Percentiles rank a stretch among this genome's conserved stretches.
phyloP scores from a whole-genome alignment of 2,329 filamentous ascomycete genomes.

The Xylaria digitata region DNA sequence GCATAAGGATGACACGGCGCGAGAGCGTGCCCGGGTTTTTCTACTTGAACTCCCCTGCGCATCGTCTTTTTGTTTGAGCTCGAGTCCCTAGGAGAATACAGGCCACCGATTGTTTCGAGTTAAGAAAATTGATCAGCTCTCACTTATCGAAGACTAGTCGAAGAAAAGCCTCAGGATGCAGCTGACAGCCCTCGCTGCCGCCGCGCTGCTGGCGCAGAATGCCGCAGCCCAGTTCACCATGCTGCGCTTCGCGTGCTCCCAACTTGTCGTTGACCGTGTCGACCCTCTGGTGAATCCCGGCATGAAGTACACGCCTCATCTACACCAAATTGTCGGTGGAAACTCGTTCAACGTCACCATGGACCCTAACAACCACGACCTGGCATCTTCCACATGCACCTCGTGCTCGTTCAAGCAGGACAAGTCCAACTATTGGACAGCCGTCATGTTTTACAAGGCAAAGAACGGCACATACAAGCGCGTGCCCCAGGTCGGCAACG shows the following conservation, averaged over 20 bases:
- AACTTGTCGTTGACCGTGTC: conserved; percentile 60
- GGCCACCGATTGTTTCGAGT: conserved; percentile 10
- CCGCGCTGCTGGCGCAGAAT: conserved; percentile 49
- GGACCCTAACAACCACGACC: conserved; percentile 53
- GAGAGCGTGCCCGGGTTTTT: conserved; percentile 41
- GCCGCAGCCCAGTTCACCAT: conserved; percentile 54
- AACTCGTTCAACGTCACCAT: conserved; percentile 60
- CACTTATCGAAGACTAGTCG: conserved; percentile 10
- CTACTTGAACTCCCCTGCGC: conserved; percentile 39
- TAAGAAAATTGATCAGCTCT: conserved; percentile 11
- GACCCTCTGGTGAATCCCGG: conserved; percentile 61
- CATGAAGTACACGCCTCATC: conserved; percentile 57
- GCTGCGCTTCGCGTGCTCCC: conserved; percentile 61
- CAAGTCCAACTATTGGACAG: conserved; percentile 61
- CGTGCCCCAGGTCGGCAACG: conserved; percentile 58
- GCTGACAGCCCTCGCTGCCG: conserved; percentile 50
- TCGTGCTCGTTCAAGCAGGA: conserved; percentile 59
- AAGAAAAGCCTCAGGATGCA: conserved; percentile 47
- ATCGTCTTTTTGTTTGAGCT: conserved; percentile 33
- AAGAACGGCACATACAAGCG: conserved; percentile 58
- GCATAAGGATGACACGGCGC: conserved; percentile 44
- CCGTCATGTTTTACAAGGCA: conserved; percentile 59
- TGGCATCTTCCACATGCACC: conserved; percentile 55
- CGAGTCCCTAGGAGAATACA: conserved; percentile 8
- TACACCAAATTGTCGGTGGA: conserved; percentile 61